Conservation (phyloP, 2,329 filamentous ascomycete species). For the Podosphaera xanthii region DNA sequence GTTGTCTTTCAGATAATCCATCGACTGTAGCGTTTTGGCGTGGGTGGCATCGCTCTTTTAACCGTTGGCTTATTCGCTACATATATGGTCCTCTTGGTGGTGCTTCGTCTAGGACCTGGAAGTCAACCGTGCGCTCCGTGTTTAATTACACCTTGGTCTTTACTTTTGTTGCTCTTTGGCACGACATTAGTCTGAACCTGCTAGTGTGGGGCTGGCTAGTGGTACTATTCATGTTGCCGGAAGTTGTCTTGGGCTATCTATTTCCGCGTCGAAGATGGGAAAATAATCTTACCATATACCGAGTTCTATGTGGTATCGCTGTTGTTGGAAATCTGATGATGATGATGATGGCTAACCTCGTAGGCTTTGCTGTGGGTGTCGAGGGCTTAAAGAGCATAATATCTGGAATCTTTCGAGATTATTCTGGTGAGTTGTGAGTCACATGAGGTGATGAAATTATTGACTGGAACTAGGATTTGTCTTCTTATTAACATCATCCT, state of each 20-base stretch:
- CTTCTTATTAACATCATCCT: constrained; percentile 51
- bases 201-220: constrained; percentile 96
- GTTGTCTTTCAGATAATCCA: constrained; percentile 90
- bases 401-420: constrained; percentile 50
- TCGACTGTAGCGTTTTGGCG: constrained; percentile 84
- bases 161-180: constrained; percentile 94
- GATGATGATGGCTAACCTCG: constrained; percentile 90
- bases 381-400: constrained; percentile 67
- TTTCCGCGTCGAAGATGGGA: constrained; percentile 55
- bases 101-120: constrained; percentile 24
- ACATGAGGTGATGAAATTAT: background rate
- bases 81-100: constrained; percentile 84
- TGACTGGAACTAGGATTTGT: constrained; percentile 29
- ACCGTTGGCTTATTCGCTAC: constrained; percentile 85
- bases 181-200: constrained; percentile 78
- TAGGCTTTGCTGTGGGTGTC: constrained; percentile 80
- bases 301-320: constrained; percentile 59
- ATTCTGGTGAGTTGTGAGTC: constrained; percentile 29
- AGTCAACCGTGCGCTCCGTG: constrained; percentile 32
- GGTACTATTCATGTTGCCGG: constrained; percentile 79
- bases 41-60: constrained; percentile 85
- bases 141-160: constrained; percentile 69
- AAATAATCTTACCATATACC: constrained; percentile 44
- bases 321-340: constrained; percentile 69
- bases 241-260: constrained; percentile 45